Percentiles rank a stretch among this genome's conserved stretches.
Conservation (phyloP, 176 grass and related monocot species). For the Leersia perrieri region DNA sequence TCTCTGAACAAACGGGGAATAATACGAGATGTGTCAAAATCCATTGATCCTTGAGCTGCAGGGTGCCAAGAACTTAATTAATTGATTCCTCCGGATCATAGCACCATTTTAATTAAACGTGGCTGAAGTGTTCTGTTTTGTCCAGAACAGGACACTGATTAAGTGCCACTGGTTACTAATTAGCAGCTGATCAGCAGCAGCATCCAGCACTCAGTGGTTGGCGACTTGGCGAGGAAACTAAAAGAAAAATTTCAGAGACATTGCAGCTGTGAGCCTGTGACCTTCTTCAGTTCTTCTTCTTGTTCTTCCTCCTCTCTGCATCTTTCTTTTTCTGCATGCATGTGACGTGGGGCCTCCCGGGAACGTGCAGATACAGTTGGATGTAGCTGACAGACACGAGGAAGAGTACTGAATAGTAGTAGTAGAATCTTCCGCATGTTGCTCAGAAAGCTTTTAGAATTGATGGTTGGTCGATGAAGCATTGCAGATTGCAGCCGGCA, state of each 20-base stretch:
- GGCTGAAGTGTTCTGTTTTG: constrained; percentile 7
- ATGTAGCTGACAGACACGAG: not conserved
- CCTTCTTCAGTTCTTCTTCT: not conserved
- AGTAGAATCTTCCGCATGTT: constrained; percentile 32
- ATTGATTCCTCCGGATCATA: not conserved
- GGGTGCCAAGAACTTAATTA: not conserved
- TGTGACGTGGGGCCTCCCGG: constrained; percentile 23
- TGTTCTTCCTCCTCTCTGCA: not conserved
- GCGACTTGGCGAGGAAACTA: not conserved
- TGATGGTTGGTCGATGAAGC: not conserved
- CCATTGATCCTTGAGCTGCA: not conserved
- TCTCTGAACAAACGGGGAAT: not conserved
- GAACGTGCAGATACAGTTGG: constrained; percentile 45
- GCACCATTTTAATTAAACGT: not conserved
- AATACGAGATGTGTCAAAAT: not conserved
- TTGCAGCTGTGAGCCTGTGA: not conserved
- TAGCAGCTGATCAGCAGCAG: not conserved
- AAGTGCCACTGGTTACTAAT: no score
- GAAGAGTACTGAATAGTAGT: not conserved
- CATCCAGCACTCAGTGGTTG: not conserved
- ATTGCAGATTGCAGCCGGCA: not conserved
- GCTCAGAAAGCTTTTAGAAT: not conserved
- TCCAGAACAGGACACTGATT: not conserved
- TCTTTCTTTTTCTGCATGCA: not conserved
- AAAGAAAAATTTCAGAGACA: not conserved